Base-by-base conservation (phyloP, 2,329 filamentous ascomycete species). In the Podosphaera aphanis region DNA sequence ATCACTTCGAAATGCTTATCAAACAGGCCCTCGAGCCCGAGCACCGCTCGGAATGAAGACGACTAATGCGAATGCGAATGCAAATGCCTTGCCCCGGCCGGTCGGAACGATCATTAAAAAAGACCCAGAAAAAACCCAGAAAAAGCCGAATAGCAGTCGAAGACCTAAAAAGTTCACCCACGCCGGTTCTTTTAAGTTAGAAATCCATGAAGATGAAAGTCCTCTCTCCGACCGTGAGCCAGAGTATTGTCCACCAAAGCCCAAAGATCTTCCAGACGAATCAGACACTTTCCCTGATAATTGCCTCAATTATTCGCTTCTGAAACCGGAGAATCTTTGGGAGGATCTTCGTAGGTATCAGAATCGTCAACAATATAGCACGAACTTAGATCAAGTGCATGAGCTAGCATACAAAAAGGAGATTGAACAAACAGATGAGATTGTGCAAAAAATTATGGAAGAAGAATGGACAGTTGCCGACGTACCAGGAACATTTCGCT, bases 21-120 rank as follows among this genome's bases (percentile, higher is more conserved):
- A n/a, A 11, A 19, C 35, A 58, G 59, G 57, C 49, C 51, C 77
- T 44, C 74, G 76, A 48, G 77, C 68, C 49, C 77, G 88, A 56
- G 85, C 86, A 33, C 82, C 84, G 11, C 66, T 98, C 42, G 88
- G 88, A 29, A 79, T 83, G 68, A 98, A 98, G 63, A 95, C 88
- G 1, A 95, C 90, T 45, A 98, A 98, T 61, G 84, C 83, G 46
- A 98, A 98, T 61, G 84, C 83, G 46, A 95, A 93, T 66, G 72
- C 78, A 49, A 74, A 68, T 58, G 69, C 68, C 43, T 70, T 76
- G 52, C 77, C 80, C 51, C 77, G 76, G 3, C 73, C 73, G 5
- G 77, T 72, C 25, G 77, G 71, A 27, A 79, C 77, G 55, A 65
- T 65, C 48, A 65, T 67, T 19, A 67, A 70, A 36, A 67, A 70